Conservation (phyloP, 441 rosid genomes). For the Pelargonium fulgidum region DNA sequence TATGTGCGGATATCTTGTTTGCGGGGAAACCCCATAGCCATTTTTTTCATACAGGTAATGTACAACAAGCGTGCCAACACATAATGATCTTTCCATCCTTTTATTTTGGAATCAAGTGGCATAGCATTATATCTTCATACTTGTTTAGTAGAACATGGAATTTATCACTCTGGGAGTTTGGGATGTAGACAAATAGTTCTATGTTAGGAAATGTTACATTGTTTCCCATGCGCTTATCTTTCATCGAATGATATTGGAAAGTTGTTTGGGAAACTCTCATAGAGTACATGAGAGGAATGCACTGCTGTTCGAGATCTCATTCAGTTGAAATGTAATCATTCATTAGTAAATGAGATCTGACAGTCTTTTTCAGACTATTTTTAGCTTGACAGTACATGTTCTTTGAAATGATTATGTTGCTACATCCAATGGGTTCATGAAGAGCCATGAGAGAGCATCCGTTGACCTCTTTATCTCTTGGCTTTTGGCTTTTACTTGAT, state of each 20-base stretch:
- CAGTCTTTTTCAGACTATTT: neutral
- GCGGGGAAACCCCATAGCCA: constrained; percentile 82
- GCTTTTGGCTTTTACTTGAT: neutral
- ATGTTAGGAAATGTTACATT: neutral
- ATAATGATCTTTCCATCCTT: neutral
- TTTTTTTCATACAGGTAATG: constrained; percentile 76
- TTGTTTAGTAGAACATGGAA: neutral
- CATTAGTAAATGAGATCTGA: neutral
- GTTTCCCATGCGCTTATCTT: too few relatives aligned
- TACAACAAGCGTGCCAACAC: constrained; percentile 4
- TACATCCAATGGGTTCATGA: constrained; percentile 3
- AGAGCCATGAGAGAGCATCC: constrained; percentile 3
- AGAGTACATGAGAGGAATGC: neutral
- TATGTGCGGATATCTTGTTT: constrained; percentile 77
- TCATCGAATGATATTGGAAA: neutral
- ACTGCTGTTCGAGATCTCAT: neutral
- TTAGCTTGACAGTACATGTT: neutral
- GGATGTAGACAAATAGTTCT: neutral
- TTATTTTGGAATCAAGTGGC: neutral
- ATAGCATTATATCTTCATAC: neutral
- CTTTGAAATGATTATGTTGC: neutral
- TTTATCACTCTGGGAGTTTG: too few relatives aligned
- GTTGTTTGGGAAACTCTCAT: neutral
- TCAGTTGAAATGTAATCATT: neutral
- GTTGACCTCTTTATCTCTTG: neutral